These are phyloP conservation scores for Chalciporus sp. DNA, from an alignment of 1,284 basidiomycete genomes.

Conservation along the genomic window DNA sequence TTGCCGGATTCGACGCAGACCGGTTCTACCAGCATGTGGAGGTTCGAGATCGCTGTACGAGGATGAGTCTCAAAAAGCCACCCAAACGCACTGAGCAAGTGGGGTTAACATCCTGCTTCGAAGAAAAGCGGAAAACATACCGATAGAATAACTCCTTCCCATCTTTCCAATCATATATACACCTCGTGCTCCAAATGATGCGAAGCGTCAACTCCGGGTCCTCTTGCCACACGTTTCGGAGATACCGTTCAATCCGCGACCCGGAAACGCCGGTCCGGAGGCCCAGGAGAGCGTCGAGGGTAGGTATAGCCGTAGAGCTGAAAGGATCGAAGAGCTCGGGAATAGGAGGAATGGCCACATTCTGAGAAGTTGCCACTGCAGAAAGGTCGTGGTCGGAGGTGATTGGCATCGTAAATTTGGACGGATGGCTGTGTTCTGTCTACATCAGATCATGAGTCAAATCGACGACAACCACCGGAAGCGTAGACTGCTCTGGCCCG, in stretches of 20 bases:
- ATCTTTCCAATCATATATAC: slow-evolving; percentile 63
- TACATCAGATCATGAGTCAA: too few relatives aligned
- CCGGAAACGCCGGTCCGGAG: slow-evolving; percentile 33
- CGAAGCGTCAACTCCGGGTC: slow-evolving; percentile 54
- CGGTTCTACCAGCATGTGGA: slow-evolving; percentile 51
- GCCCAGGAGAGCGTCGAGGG: slow-evolving; percentile 55
- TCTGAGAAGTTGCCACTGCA: slow-evolving; percentile 27
- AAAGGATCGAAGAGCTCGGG: slow-evolving; percentile 54
- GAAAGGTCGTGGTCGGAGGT: not conserved
- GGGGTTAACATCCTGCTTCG: not conserved
- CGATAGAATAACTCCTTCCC: slow-evolving; percentile 58
- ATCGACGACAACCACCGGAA: too few relatives aligned
- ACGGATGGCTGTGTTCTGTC: too few relatives aligned
- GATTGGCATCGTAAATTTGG: too few relatives aligned
- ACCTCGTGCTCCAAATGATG: slow-evolving; percentile 63
- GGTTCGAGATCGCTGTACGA: slow-evolving; percentile 63
- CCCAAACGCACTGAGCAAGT: slow-evolving; percentile 47
- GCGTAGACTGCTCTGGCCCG: too few relatives aligned
- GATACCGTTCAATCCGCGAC: slow-evolving; percentile 31
- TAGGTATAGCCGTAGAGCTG: slow-evolving; percentile 47
- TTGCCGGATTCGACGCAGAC: slow-evolving; percentile 39
- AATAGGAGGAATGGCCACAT: slow-evolving; percentile 47
- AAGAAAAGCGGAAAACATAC: slow-evolving; percentile 28
- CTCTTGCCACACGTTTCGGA: slow-evolving; percentile 54
- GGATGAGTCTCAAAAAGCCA: slow-evolving; percentile 67